Conservation (phyloP, 202 grass and related monocot species). For the Elaeis oleifera region DNA sequence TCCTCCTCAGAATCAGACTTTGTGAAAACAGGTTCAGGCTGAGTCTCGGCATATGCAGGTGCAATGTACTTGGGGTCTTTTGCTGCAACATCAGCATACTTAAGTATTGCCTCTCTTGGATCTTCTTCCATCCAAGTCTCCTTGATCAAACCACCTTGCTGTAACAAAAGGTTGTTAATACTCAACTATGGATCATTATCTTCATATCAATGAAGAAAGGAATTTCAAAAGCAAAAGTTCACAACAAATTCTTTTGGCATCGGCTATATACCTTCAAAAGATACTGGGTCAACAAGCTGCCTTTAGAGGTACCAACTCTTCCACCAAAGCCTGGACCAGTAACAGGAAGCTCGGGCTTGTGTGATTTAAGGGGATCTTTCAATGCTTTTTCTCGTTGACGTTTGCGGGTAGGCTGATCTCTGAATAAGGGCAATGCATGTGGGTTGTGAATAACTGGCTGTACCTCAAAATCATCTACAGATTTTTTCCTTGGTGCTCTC, state of each 20-base stretch:
- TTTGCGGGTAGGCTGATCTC: constrained; percentile 83
- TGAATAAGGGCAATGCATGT: constrained; percentile 87
- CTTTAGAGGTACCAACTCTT: constrained; percentile 81
- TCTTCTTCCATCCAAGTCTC: constrained; percentile 99
- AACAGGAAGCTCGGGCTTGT: constrained; percentile 89
- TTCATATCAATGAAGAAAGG: constrained; percentile 6
- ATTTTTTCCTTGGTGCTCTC: constrained; percentile 78
- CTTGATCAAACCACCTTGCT: constrained; percentile 97
- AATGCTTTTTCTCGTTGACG: constrained; percentile 79
- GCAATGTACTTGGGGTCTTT: constrained; percentile 92
- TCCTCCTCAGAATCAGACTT: constrained; percentile 89
- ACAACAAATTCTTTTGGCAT: not conserved
- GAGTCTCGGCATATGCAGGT: constrained; percentile 86
- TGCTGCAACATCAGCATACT: constrained; percentile 84
- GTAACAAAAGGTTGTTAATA: constrained; percentile 24
- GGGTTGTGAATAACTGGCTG: constrained; percentile 94
- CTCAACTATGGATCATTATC: not conserved
- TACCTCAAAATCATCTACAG: constrained; percentile 86
- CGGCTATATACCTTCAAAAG: constrained; percentile 70
- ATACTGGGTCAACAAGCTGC: constrained; percentile 90
- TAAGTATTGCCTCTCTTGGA: constrained; percentile 95
- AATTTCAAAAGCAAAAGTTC: constrained; percentile 1
- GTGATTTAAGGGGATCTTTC: constrained; percentile 83
- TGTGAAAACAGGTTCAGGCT: constrained; percentile 65
- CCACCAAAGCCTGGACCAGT: constrained; percentile 85